Base-by-base conservation (phyloP, 2,329 filamentous ascomycete species). In the Alternaria sp. region DNA sequence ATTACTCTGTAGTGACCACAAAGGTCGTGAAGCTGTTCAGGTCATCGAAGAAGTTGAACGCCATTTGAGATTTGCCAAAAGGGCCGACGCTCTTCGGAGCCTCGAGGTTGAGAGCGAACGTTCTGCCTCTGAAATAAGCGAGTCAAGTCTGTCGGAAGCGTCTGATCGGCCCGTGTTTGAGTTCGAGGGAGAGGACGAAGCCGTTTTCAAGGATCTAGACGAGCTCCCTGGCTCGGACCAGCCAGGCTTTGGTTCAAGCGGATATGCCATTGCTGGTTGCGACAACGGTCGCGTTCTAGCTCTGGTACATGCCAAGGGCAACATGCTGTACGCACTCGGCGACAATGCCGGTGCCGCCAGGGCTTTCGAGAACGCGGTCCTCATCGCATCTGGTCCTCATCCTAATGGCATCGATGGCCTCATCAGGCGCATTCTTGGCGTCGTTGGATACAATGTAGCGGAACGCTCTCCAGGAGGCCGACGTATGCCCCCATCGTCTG, bases 281-380 rank as follows among this genome's bases (percentile, higher is more conserved):
- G 96, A 99, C 70, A 98, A 97, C 76, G 96, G 95, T 9, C 89
- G 96, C 63, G 93, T 99, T 74, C 86, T 99, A 47, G 92, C 93
- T n/a, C 86, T 99, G 15, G 89, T 98, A 44, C 96, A 99, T 80
- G 94, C 95, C 19, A 99, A 98, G 80, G 96, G 95, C n/a, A 98
- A 98, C 67, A 96, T 98, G 91, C 85, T 98, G 2, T 99, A 99
- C 80, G 89, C 92, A 25, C 83, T 96, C 28, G 95, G 95, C 49
- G 91, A 97, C 69, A 91, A 96, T 67, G 84, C 86, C 43, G 88
- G 86, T 44, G 96, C 96, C 45, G 93, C 95, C 1, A 88, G 89
- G 71, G 93, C 96, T 5, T 99, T 99, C 71, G 96, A 99, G 78
- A 93, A 97, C 78, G 95, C 94, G 0, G 93, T 99, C 4, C 81